Evolutionary conservation across 768 basidiomycete species (phyloP).

Genomic region (Mycena leptocephala): DNA sequence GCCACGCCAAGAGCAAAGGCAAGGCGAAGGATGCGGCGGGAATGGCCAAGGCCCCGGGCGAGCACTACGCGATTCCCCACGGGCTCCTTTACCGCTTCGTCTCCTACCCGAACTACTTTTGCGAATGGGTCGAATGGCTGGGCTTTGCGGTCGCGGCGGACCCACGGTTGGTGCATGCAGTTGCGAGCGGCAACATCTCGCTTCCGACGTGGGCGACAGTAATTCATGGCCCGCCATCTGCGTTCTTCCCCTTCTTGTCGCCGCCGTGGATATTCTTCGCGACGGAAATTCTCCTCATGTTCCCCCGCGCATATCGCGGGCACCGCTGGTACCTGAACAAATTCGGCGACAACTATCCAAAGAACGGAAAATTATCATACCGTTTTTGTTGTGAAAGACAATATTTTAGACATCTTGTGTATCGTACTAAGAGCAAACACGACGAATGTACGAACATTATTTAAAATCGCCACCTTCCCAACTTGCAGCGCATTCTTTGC

Average conservation of each 20-base stretch:
- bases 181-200: conserved; percentile 34
- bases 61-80: conserved; percentile 87
- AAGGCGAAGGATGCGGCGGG: conserved; percentile 53
- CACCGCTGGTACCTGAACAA: conserved; percentile 89
- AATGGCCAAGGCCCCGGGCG: conserved; percentile 42
- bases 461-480: neutral
- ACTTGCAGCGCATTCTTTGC: neutral
- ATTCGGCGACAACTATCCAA: conserved; percentile 87
- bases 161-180: conserved; percentile 48
- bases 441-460: neutral
- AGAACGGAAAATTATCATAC: conserved; percentile 85
- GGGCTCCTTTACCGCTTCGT: conserved; percentile 84
- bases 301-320: conserved; percentile 85
- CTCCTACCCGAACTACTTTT: conserved; percentile 95
- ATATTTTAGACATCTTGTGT: neutral
- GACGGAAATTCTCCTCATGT: conserved; percentile 83
- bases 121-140: conserved; percentile 96
- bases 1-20: conserved; percentile 64
- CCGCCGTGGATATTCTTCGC: conserved; percentile 90
- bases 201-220: conserved; percentile 36
- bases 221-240: conserved; percentile 38
- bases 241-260: conserved; percentile 59
- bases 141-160: conserved; percentile 88
- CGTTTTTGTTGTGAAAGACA: conserved; percentile 71
- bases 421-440: neutral